phyloP scores from a whole-genome alignment of 2,329 filamentous ascomycete genomes.

The Periconia sp. region DNA sequence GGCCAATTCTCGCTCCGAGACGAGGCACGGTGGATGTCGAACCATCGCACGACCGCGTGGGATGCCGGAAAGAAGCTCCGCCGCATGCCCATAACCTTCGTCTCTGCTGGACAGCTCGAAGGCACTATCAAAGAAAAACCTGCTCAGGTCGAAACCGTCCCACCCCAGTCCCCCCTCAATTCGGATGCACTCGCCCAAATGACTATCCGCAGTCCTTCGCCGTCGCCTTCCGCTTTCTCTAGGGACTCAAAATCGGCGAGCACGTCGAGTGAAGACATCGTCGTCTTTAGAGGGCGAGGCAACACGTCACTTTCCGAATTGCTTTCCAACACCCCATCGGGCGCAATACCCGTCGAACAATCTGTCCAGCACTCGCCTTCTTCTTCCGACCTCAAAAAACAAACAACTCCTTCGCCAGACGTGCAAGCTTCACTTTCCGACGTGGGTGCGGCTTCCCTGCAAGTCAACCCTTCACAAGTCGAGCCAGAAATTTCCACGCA shows the following conservation, averaged over 20 bases:
- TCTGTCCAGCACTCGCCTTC: no score
- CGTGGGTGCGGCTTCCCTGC: no score
- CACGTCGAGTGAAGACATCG: conserved; percentile 73
- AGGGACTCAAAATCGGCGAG: conserved; percentile 17
- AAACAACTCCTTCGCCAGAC: no score
- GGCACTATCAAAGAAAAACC: conserved; percentile 43
- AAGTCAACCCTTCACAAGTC: no score
- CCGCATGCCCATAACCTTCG: conserved; percentile 63
- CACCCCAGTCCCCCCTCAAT: conserved; percentile 12
- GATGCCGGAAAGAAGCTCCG: conserved; percentile 59
- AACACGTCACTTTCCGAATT: no score
- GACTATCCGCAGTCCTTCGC: conserved; percentile 47
- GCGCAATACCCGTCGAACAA: no score
- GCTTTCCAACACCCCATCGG: no score
- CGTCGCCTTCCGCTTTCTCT: conserved; percentile 27
- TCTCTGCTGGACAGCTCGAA: conserved; percentile 61
- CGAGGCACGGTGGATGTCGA: conserved; percentile 64
- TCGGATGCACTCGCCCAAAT: conserved; percentile 36
- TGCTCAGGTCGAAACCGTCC: conserved; percentile 12
- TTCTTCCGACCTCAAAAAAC: no score
- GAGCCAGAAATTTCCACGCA: no score
- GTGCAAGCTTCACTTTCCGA: no score
- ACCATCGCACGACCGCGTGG: conserved; percentile 53
- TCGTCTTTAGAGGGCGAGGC: conserved; percentile 51
- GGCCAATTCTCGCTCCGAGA: conserved; percentile 58